Evolutionary conservation across 2,329 filamentous ascomycete genomes (phyloP).

Genomic region (Byssochlamys sp.): DNA sequence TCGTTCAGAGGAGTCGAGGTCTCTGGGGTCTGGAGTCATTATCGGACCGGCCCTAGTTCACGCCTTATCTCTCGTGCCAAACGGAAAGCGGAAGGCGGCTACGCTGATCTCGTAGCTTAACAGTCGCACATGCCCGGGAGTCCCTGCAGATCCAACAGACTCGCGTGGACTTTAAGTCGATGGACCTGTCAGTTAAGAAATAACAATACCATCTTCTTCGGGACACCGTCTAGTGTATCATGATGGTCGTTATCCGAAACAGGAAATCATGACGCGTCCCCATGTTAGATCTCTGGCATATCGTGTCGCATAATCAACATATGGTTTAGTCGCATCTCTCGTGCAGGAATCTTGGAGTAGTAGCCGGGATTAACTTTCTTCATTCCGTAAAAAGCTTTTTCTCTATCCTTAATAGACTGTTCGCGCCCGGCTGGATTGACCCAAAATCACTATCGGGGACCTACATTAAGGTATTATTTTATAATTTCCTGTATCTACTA

Average conservation of each 20-base stretch:
- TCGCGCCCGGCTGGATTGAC: too few relatives aligned
- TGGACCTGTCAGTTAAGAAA: neutral
- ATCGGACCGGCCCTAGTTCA: neutral
- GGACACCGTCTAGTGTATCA: neutral
- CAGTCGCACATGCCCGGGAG: conserved; percentile 1
- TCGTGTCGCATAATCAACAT: neutral
- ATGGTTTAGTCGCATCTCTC: neutral
- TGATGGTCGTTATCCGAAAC: neutral
- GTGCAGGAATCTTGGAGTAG: neutral
- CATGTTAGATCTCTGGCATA: neutral
- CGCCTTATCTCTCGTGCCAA: neutral
- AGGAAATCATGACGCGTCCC: neutral
- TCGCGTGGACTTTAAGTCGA: neutral
- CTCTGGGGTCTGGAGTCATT: neutral
- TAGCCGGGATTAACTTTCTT: neutral
- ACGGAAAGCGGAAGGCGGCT: neutral
- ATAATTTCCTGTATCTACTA: too few relatives aligned
- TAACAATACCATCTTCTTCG: neutral
- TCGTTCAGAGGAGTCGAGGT: neutral
- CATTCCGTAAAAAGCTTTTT: neutral
- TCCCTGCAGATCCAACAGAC: neutral
- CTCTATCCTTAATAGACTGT: too few relatives aligned
- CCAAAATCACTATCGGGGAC: too few relatives aligned
- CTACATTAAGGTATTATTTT: too few relatives aligned
- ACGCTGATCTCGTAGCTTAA: neutral